These are phyloP conservation scores for Ustilago shanxiensis DNA, from an alignment of 1,284 basidiomycete species.

Conservation along the genomic window DNA sequence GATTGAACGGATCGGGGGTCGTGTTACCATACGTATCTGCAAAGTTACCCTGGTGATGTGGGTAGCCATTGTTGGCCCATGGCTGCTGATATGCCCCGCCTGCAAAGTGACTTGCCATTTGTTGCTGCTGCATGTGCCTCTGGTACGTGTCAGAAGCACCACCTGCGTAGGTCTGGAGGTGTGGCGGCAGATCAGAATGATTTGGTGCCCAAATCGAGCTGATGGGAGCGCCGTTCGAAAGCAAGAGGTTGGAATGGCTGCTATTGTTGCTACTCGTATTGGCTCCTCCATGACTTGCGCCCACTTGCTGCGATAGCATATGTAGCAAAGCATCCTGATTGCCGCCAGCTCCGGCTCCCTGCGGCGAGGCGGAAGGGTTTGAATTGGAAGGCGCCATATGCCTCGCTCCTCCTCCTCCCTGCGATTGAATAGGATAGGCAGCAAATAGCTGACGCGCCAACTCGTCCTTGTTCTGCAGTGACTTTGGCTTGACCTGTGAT, in stretches of 20 bases:
- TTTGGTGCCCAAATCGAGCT: slow-evolving; percentile 52
- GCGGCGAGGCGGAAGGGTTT: slow-evolving; percentile 4
- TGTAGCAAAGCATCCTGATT: slow-evolving; percentile 50
- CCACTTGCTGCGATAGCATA: slow-evolving; percentile 26
- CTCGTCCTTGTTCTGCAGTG: slow-evolving; percentile 22
- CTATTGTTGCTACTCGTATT: neutral
- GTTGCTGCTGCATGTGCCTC: slow-evolving; percentile 19
- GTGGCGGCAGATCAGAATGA: slow-evolving; percentile 25
- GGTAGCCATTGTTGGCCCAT: slow-evolving; percentile 20
- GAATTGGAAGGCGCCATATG: slow-evolving; percentile 13
- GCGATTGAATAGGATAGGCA: slow-evolving; percentile 21
- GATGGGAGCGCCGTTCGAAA: slow-evolving; percentile 41
- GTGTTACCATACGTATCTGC: slow-evolving; percentile 31
- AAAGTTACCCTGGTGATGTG: slow-evolving; percentile 18
- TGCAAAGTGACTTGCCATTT: neutral
- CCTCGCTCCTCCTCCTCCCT: slow-evolving; percentile 12
- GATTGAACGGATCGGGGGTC: slow-evolving; percentile 45
- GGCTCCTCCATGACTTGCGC: neutral
- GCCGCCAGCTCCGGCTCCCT: slow-evolving; percentile 11
- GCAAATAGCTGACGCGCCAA: slow-evolving; percentile 30
- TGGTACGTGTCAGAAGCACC: slow-evolving; percentile 18
- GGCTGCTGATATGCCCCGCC: slow-evolving; percentile 8
- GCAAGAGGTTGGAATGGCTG: slow-evolving; percentile 17
- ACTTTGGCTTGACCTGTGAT: slow-evolving; percentile 31
- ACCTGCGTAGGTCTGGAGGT: slow-evolving; percentile 23